Conservation (phyloP, 176 grass and related monocot genomes). For the Rhynchospora pubera region DNA sequence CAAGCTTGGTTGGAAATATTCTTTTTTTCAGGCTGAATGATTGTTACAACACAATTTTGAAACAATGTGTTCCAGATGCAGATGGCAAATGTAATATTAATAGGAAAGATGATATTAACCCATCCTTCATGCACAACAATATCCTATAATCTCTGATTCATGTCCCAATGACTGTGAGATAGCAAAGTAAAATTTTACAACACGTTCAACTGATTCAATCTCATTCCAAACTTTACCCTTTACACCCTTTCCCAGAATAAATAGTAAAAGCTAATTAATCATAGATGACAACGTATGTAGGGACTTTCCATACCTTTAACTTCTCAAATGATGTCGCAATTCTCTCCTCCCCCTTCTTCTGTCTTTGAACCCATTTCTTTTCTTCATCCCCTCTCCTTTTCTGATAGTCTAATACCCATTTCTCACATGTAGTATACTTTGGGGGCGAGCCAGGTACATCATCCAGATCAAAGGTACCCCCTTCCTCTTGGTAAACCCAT, state of each 20-base stretch:
- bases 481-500: conserved; percentile 57
- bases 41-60: background rate
- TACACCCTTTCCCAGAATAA: background rate
- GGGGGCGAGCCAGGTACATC: conserved; percentile 59
- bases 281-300: background rate
- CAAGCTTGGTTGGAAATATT: background rate
- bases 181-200: background rate
- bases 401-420: conserved; percentile 77
- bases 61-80: background rate
- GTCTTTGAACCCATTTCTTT: conserved; percentile 43
- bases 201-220: background rate
- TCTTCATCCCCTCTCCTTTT: conserved; percentile 65
- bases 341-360: conserved; percentile 54
- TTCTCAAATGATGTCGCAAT: conserved; percentile 61
- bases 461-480: conserved; percentile 43
- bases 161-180: background rate
- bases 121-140: background rate
- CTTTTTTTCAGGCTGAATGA: background rate
- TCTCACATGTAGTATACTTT: conserved; percentile 74
- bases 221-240: background rate
- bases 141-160: background rate
- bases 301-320: conserved; percentile 50
- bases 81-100: background rate
- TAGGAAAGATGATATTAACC: background rate
- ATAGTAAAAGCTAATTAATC: background rate